Evolutionary conservation across 2,329 filamentous ascomycete species (phyloP).

Genomic region (Clonostachys byssicola): DNA sequence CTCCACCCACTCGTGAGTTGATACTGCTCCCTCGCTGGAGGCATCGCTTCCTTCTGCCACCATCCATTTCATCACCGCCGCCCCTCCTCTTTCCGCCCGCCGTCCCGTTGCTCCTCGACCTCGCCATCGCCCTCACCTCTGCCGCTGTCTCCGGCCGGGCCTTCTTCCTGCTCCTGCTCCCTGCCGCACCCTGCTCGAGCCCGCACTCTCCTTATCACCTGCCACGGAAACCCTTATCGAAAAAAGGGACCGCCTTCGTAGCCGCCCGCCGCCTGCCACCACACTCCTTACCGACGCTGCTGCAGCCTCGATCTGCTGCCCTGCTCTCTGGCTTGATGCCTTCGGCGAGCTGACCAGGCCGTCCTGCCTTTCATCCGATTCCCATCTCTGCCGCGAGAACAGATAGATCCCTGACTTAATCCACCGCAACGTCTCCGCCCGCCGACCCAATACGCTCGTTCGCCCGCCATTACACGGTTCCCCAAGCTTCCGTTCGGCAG

Average conservation of each 20-base stretch:
- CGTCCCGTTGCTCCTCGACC: too few species aligned
- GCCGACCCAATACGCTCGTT: too few species aligned
- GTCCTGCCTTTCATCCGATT: not conserved
- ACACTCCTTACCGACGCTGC: not conserved
- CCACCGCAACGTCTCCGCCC: too few species aligned
- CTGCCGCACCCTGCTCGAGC: too few species aligned
- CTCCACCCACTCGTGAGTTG: too few species aligned
- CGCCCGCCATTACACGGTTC: not conserved
- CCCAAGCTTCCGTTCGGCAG: conserved; percentile 27
- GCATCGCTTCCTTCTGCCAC: not conserved
- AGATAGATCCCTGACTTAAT: too few species aligned
- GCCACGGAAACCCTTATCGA: not conserved
- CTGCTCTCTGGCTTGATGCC: conserved; percentile 1
- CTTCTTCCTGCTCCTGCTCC: too few species aligned
- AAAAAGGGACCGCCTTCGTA: not conserved
- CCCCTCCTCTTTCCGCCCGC: not conserved
- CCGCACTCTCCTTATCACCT: not conserved
- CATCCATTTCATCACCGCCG: conserved; percentile 2
- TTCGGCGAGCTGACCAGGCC: conserved; percentile 1
- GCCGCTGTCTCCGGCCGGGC: too few species aligned
- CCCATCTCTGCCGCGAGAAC: not conserved
- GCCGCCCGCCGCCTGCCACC: not conserved
- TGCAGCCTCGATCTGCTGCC: conserved; percentile 2
- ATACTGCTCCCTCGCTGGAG: too few species aligned
- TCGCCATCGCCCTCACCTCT: too few species aligned